Percentiles rank a stretch among this genome's conserved stretches.
Evolutionary conservation across 2,329 filamentous ascomycete species (phyloP).

Genomic region (Aspergillus brunneoviolaceus): DNA sequence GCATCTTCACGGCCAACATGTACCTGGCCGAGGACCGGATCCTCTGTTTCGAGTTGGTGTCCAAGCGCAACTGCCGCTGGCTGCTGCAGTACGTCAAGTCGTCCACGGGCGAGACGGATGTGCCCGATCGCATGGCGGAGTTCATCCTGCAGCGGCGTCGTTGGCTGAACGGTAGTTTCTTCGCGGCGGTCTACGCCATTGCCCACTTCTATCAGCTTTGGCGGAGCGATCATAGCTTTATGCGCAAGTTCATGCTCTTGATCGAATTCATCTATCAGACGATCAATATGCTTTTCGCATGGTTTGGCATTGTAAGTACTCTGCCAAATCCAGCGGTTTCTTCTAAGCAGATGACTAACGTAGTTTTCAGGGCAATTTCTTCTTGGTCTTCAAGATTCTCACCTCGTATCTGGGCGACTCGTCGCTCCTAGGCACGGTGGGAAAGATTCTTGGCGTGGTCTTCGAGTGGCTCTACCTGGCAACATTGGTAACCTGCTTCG

Average conservation of each 20-base stretch:
- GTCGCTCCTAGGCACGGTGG: conserved; percentile 70
- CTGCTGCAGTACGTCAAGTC: conserved; percentile 98
- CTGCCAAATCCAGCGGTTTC: neutral
- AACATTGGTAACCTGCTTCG: conserved; percentile 90
- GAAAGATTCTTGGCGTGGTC: conserved; percentile 78
- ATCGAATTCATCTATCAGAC: conserved; percentile 94
- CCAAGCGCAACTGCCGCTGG: conserved; percentile 97
- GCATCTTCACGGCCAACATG: conserved; percentile 92
- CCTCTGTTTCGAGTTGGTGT: conserved; percentile 74
- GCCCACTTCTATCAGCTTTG: conserved; percentile 96
- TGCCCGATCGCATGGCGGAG: conserved; percentile 89
- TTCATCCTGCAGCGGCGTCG: conserved; percentile 92
- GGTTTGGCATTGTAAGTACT: conserved; percentile 78
- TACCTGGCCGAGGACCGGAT: conserved; percentile 54
- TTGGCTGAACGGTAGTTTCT: conserved; percentile 98
- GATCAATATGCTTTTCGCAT: conserved; percentile 94
- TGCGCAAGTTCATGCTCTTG: conserved; percentile 86
- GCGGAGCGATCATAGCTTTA: conserved; percentile 82
- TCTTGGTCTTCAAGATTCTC: conserved; percentile 95
- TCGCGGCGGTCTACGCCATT: conserved; percentile 92
- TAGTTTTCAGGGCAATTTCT: conserved; percentile 74
- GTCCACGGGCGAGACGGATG: conserved; percentile 93
- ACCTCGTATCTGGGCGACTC: conserved; percentile 76
- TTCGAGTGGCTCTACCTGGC: conserved; percentile 97
- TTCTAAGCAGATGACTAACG: conserved; percentile 13